Evolutionary conservation across 495 filamentous ascomycete species (phyloP).

Genomic region (Aspergillus cavernicola): DNA sequence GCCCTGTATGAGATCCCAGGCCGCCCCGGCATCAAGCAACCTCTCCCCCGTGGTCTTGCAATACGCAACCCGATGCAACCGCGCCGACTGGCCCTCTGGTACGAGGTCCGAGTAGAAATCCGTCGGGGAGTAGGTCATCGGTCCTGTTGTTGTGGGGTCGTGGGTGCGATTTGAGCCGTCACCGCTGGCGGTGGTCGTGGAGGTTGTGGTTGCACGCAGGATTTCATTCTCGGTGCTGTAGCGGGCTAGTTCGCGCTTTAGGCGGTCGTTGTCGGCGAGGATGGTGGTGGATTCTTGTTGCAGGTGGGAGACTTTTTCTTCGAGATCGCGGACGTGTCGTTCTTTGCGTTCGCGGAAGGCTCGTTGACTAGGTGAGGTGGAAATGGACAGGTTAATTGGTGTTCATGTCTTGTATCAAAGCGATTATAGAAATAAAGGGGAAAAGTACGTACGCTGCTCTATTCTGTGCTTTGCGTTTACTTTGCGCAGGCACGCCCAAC

Average conservation of each 20-base stretch:
- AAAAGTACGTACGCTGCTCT: conserved; percentile 78
- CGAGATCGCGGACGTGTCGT: conserved; percentile 86
- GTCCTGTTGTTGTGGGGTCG: conserved; percentile 51
- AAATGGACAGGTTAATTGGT: too few species aligned
- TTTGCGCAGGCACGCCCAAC: conserved; percentile 68
- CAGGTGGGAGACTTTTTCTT: conserved; percentile 74
- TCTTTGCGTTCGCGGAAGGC: conserved; percentile 98
- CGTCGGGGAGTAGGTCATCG: conserved; percentile 68
- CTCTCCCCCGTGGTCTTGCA: conserved; percentile 65
- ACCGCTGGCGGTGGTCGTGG: conserved; percentile 19
- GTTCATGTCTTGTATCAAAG: too few species aligned
- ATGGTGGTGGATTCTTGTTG: conserved; percentile 55
- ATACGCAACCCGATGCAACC: conserved; percentile 66
- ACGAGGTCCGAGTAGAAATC: conserved; percentile 54
- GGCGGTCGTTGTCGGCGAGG: conserved; percentile 73
- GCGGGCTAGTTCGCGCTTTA: conserved; percentile 76
- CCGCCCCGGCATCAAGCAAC: conserved; percentile 72
- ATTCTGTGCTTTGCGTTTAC: conserved; percentile 90
- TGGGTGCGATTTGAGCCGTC: conserved; percentile 18
- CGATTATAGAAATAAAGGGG: background rate
- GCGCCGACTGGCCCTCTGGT: conserved; percentile 38
- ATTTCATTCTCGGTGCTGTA: conserved; percentile 91
- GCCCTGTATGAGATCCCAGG: conserved; percentile 87
- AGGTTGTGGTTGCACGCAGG: conserved; percentile 64
- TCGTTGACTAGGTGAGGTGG: conserved; percentile 65